These are phyloP conservation scores for Pseudotulostoma volvatum DNA, from an alignment of 495 filamentous ascomycete species.

Conservation along the genomic window DNA sequence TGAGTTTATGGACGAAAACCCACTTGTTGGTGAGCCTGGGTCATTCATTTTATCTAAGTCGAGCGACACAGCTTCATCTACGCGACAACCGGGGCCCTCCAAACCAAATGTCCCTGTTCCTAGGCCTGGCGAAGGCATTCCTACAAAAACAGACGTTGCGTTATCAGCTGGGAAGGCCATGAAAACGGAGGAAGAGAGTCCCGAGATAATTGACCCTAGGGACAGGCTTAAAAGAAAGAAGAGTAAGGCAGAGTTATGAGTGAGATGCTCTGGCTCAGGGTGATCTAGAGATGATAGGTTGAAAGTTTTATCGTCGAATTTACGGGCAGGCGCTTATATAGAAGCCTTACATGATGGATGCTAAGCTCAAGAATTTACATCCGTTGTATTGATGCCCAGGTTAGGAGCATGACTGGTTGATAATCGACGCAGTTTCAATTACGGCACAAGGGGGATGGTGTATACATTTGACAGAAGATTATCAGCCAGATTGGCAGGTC, in stretches of 20 bases:
- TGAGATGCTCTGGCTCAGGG: background rate
- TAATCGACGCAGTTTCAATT: too few relatives aligned
- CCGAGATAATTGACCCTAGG: background rate
- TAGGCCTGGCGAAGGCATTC: background rate
- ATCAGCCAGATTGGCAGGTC: too few relatives aligned
- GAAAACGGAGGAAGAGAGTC: background rate
- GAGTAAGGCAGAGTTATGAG: background rate
- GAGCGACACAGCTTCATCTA: slow-evolving; percentile 10
- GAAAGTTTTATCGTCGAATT: too few relatives aligned
- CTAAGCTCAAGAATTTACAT: too few relatives aligned
- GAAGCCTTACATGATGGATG: too few relatives aligned
- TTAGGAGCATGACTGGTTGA: too few relatives aligned
- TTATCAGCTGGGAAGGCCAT: background rate
- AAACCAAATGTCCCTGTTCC: background rate
- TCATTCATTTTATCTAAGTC: slow-evolving; percentile 57
- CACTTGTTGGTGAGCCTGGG: slow-evolving; percentile 70
- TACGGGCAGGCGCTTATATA: too few relatives aligned
- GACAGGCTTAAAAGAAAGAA: background rate
- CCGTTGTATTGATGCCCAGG: too few relatives aligned
- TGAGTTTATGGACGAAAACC: slow-evolving; percentile 87
- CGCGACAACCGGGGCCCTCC: slow-evolving; percentile 3
- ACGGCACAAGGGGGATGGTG: too few relatives aligned
- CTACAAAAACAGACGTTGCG: background rate
- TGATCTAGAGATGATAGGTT: too few relatives aligned
- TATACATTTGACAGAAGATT: too few relatives aligned